Percentiles rank a stretch among this genome's conserved stretches.
Conservation (phyloP, 2,329 filamentous ascomycete species). For the Alternaria sp. region DNA sequence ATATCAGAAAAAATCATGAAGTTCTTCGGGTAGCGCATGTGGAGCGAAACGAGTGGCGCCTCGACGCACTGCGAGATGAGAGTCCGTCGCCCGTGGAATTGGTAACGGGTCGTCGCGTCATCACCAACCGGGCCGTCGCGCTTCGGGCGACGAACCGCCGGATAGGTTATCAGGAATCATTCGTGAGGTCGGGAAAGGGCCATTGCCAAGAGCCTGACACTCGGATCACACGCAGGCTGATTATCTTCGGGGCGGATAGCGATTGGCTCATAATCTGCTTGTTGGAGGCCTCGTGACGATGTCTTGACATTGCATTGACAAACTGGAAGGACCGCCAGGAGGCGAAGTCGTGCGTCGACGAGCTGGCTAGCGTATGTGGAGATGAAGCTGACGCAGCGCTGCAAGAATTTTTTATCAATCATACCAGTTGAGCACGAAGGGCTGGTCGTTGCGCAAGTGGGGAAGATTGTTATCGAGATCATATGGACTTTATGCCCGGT, state of each 20-base stretch:
- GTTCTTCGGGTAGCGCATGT: not conserved
- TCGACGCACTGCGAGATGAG: not conserved
- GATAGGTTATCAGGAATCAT: conserved; percentile 8
- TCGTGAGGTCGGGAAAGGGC: not conserved
- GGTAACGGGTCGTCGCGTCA: conserved; percentile 10
- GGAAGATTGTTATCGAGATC: conserved; percentile 28
- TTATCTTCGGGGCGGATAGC: conserved; percentile 11
- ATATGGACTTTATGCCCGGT: conserved; percentile 27
- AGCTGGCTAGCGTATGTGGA: conserved; percentile 44
- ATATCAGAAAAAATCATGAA: not conserved
- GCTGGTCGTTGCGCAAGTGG: conserved; percentile 38
- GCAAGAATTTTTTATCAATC: conserved; percentile 22
- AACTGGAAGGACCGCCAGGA: not conserved
- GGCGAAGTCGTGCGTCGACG: conserved; percentile 24
- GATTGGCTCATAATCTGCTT: conserved; percentile 20
- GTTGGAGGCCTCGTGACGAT: conserved; percentile 22
- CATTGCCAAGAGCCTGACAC: conserved; percentile 12
- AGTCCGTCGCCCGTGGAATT: not conserved
- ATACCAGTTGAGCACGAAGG: conserved; percentile 24
- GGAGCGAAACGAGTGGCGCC: not conserved
- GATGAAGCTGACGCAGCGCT: conserved; percentile 28
- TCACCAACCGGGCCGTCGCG: conserved; percentile 24
- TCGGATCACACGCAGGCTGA: conserved; percentile 6
- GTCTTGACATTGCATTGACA: conserved; percentile 19
- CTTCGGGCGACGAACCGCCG: conserved; percentile 13